Conservation (phyloP, 345 rosid genomes). For the Theobroma cacao region DNA sequence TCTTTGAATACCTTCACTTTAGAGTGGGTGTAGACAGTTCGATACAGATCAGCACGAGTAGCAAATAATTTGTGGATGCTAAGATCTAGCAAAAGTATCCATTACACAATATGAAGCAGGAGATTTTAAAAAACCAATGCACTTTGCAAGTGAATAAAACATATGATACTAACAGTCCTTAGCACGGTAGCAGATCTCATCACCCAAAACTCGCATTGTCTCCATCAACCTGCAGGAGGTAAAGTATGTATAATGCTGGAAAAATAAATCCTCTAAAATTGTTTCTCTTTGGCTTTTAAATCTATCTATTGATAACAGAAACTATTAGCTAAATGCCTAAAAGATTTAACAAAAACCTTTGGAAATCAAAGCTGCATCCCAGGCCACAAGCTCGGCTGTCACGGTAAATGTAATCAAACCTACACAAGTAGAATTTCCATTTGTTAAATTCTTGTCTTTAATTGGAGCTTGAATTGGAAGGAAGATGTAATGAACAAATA, state of each 20-base stretch:
- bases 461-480: slow-evolving; percentile 2
- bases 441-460: neutral
- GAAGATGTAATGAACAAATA: slow-evolving; percentile 11
- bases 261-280: neutral
- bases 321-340: neutral
- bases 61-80: slow-evolving; percentile 75
- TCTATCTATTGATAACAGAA: neutral
- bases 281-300: neutral
- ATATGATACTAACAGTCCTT: slow-evolving; percentile 77
- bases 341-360: slow-evolving; percentile 49
- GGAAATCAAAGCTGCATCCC: slow-evolving; percentile 80
- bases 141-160: slow-evolving; percentile 11
- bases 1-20: slow-evolving; percentile 75
- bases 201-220: slow-evolving; percentile 81
- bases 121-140: neutral
- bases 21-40: slow-evolving; percentile 90
- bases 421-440: slow-evolving; percentile 16
- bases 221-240: slow-evolving; percentile 71
- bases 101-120: slow-evolving; percentile 18
- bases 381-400: slow-evolving; percentile 93
- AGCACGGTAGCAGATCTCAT: slow-evolving; percentile 92
- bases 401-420: slow-evolving; percentile 95
- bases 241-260: slow-evolving; percentile 17
- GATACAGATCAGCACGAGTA: slow-evolving; percentile 90
- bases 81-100: slow-evolving; percentile 53